These are phyloP conservation scores for Phytophthora chlamydospora DNA, from an alignment of 352 stramenopile species.

Conservation along the genomic window DNA sequence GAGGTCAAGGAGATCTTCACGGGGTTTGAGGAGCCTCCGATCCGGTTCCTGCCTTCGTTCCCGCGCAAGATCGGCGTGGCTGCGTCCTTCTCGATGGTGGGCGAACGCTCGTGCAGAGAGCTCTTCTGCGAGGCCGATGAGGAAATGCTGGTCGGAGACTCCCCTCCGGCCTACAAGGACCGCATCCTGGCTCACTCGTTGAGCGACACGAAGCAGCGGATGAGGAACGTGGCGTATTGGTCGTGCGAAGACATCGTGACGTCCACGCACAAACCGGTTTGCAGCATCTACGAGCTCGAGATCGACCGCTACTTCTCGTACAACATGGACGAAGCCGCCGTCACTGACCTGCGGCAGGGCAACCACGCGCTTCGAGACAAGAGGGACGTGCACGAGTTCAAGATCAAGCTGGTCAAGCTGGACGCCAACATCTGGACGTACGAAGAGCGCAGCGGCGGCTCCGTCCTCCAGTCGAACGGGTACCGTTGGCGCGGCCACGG, in stretches of 20 bases:
- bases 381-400: constrained; percentile 66
- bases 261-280: constrained; percentile 79
- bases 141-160: constrained; percentile 35
- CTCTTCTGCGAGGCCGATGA: constrained; percentile 53
- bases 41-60: constrained; percentile 78
- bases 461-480: constrained; percentile 20
- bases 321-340: constrained; percentile 60
- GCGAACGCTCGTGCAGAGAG: constrained; percentile 60
- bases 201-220: constrained; percentile 59
- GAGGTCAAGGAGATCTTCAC: constrained; percentile 88
- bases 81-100: constrained; percentile 73
- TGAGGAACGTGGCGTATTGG: constrained; percentile 69
- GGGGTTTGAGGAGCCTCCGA: constrained; percentile 81
- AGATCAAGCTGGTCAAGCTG: constrained; percentile 75
- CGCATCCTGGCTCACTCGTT: constrained; percentile 76
- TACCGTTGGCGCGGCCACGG: constrained; percentile 34
- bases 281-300: constrained; percentile 74
- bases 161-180: constrained; percentile 72
- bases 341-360: constrained; percentile 48
- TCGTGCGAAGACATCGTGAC: constrained; percentile 68
- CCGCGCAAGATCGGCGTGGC: constrained; percentile 62
- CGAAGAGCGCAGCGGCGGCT: constrained; percentile 37
- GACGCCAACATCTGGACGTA: constrained; percentile 85
- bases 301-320: constrained; percentile 79
- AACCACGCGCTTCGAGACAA: constrained; percentile 67